Conservation (phyloP, 305 asterid genomes). For the Fraxinus greggii region DNA sequence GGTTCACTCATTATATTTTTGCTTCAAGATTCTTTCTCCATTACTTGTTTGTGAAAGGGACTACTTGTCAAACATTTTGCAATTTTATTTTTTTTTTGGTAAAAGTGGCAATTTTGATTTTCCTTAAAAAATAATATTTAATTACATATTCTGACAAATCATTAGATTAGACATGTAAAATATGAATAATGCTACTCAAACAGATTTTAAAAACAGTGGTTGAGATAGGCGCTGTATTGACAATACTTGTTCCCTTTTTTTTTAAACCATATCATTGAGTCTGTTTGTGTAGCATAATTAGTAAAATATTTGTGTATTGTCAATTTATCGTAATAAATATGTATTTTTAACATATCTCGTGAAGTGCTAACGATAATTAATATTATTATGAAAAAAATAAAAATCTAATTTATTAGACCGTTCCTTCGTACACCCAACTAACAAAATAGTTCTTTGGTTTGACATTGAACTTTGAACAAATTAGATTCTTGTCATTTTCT, state of each 20-base stretch:
- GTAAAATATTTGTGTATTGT: background rate
- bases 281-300: no score
- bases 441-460: background rate
- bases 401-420: background rate
- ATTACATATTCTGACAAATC: background rate
- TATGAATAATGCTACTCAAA: background rate
- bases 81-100: background rate
- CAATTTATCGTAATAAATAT: background rate
- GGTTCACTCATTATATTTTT: constrained; percentile 16
- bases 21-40: constrained; percentile 7
- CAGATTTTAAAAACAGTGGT: no score
- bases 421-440: background rate
- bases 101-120: background rate
- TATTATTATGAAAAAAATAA: background rate
- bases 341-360: background rate
- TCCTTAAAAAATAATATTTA: background rate
- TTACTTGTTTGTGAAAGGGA: background rate
- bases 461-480: background rate
- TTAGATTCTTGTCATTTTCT: background rate
- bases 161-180: background rate
- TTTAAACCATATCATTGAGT: no score
- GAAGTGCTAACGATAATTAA: background rate
- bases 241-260: no score
- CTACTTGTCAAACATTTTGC: background rate
- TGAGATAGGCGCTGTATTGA: no score